Evolutionary conservation across 1,284 basidiomycete genomes (phyloP).

Genomic region (Gymnopus androsaceus): DNA sequence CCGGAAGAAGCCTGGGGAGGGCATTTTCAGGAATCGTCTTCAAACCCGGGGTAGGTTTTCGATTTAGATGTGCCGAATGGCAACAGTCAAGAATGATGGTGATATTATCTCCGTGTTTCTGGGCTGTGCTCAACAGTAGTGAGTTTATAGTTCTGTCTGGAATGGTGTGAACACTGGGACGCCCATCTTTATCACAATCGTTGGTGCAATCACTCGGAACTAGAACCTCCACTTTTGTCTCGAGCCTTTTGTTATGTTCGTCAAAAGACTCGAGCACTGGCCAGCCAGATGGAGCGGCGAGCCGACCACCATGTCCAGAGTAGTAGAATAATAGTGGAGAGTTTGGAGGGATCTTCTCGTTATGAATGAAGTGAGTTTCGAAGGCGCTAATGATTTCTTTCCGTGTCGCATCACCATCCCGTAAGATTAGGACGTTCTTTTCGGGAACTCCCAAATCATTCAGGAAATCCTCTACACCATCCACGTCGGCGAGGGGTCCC

Average conservation of each 20-base stretch:
- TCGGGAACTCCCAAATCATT: slow-evolving; percentile 2
- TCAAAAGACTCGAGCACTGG: slow-evolving; percentile 21
- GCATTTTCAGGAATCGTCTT: not conserved
- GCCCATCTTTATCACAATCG: not conserved
- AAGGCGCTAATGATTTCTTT: not conserved
- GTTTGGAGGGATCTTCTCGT: not conserved
- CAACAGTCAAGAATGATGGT: slow-evolving; percentile 1
- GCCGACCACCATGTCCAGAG: slow-evolving; percentile 13
- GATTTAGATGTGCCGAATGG: not conserved
- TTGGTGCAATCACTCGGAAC: not conserved
- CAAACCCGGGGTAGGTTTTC: not conserved
- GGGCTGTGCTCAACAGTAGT: slow-evolving; percentile 23
- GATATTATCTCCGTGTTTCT: slow-evolving; percentile 32
- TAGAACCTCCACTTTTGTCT: not conserved
- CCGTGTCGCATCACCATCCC: slow-evolving; percentile 11
- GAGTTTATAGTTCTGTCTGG: slow-evolving; percentile 24
- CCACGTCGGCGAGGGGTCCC: slow-evolving; percentile 9
- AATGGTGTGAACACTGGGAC: slow-evolving; percentile 17
- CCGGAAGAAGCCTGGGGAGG: not conserved
- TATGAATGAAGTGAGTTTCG: not conserved
- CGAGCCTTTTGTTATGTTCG: not conserved
- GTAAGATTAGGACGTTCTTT: slow-evolving; percentile 1
- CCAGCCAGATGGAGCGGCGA: slow-evolving; percentile 5
- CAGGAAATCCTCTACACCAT: slow-evolving; percentile 3
- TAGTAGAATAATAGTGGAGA: slow-evolving; percentile 15